phyloP scores from a whole-genome alignment of 805 yeast genomes.

The Candida yuanshanica region DNA sequence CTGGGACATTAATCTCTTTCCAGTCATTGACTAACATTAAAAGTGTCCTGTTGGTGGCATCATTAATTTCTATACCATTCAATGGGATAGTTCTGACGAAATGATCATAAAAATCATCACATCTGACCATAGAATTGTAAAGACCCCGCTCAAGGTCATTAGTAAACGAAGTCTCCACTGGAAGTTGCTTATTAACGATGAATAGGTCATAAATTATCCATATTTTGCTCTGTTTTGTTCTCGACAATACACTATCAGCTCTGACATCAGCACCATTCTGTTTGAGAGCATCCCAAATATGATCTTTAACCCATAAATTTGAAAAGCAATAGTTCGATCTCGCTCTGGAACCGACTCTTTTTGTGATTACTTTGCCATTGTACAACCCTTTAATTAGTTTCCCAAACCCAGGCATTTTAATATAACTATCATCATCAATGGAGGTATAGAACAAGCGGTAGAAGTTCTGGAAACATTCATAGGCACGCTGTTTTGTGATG shows the following conservation, averaged over 20 bases:
- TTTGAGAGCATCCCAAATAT: background rate
- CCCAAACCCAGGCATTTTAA: conserved; percentile 59
- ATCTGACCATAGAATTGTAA: background rate
- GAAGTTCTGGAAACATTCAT: background rate
- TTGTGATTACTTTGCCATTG: conserved; percentile 57
- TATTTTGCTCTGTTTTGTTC: background rate
- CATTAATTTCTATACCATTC: background rate
- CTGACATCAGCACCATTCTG: conserved; percentile 2
- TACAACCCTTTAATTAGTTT: conserved; percentile 59
- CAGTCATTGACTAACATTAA: conserved; percentile 11
- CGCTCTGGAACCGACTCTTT: conserved; percentile 78
- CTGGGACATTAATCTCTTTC: conserved; percentile 5
- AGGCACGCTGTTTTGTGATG: background rate
- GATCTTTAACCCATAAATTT: conserved; percentile 3
- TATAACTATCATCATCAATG: background rate
- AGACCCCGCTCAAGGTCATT: background rate
- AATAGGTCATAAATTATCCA: background rate
- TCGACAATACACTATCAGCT: background rate
- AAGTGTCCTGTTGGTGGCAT: background rate
- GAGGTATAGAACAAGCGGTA: background rate
- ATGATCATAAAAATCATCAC: background rate
- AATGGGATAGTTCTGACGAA: background rate
- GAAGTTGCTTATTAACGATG: background rate
- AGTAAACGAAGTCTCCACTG: background rate
- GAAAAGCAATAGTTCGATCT: conserved; percentile 75